Evolutionary conservation across 2,329 filamentous ascomycete genomes (phyloP).

Genomic region (Dothistroma pini): DNA sequence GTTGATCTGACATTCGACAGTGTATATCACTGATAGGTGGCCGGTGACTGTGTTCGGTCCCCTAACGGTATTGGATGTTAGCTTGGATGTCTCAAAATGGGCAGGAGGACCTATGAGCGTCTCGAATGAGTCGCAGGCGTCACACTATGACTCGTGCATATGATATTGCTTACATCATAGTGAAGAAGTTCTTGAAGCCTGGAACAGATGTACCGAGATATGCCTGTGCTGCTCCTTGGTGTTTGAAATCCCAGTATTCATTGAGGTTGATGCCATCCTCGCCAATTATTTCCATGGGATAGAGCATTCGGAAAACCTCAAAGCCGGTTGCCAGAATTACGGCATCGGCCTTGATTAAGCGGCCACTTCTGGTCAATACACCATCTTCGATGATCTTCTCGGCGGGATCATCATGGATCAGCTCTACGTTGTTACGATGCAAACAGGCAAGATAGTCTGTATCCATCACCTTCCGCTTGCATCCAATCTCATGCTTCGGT

Average conservation of each 20-base stretch:
- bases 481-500: constrained; percentile 45
- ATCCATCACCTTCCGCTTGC: constrained; percentile 48
- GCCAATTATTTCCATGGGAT: constrained; percentile 47
- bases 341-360: constrained; percentile 41
- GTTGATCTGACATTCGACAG: constrained; percentile 52
- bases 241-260: constrained; percentile 40
- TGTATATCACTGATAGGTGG: constrained; percentile 50
- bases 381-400: constrained; percentile 38
- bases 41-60: constrained; percentile 48
- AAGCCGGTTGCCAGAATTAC: constrained; percentile 52
- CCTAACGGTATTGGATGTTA: constrained; percentile 29
- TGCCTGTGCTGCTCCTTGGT: constrained; percentile 36
- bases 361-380: constrained; percentile 39
- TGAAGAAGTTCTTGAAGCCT: constrained; percentile 48
- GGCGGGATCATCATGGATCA: constrained; percentile 42
- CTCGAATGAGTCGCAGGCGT: no score
- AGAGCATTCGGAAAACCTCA: constrained; percentile 46
- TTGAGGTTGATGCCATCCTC: constrained; percentile 40
- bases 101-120: no score
- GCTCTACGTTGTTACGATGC: constrained; percentile 43
- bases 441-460: constrained; percentile 46
- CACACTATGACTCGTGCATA: neutral
- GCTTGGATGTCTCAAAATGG: neutral
- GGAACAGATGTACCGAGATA: constrained; percentile 51
- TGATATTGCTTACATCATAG: constrained; percentile 20